Percentiles rank a stretch among this genome's conserved stretches.
Conservation (phyloP, 495 filamentous ascomycete species). For the Hypoxylon rickii region DNA sequence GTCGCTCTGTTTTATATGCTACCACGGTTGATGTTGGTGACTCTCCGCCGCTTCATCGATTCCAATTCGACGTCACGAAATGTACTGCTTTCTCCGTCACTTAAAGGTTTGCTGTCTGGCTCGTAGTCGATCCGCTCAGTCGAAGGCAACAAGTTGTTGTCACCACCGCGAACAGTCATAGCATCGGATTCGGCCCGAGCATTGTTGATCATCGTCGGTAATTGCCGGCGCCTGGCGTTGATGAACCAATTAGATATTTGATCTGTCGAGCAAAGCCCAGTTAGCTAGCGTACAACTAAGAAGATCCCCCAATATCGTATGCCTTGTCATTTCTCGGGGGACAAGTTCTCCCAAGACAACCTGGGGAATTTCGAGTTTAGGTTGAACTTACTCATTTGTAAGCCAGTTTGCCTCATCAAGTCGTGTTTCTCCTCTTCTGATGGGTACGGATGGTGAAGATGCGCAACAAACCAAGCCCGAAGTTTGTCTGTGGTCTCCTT, state of each 20-base stretch:
- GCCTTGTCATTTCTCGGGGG: background rate
- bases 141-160: slow-evolving; percentile 25
- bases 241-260: slow-evolving; percentile 97
- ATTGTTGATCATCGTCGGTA: slow-evolving; percentile 67
- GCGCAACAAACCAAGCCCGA: slow-evolving; percentile 76
- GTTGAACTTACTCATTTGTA: slow-evolving; percentile 76
- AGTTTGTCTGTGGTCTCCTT: slow-evolving; percentile 84
- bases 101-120: slow-evolving; percentile 33
- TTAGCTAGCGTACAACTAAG: slow-evolving; percentile 6
- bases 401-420: slow-evolving; percentile 72
- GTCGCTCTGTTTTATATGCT: slow-evolving; percentile 28
- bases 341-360: background rate
- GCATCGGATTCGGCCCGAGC: slow-evolving; percentile 48
- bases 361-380: background rate
- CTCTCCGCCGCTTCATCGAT: slow-evolving; percentile 15
- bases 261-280: slow-evolving; percentile 33
- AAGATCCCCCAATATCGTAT: background rate
- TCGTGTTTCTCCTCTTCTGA: slow-evolving; percentile 89
- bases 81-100: slow-evolving; percentile 44
- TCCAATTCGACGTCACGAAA: slow-evolving; percentile 39
- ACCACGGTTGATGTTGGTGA: slow-evolving; percentile 18
- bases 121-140: slow-evolving; percentile 39
- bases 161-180: slow-evolving; percentile 30
- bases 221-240: slow-evolving; percentile 79
- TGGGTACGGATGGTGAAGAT: slow-evolving; percentile 83